phyloP scores from a whole-genome alignment of 257 asterid species.

The Capsicum baccatum region DNA sequence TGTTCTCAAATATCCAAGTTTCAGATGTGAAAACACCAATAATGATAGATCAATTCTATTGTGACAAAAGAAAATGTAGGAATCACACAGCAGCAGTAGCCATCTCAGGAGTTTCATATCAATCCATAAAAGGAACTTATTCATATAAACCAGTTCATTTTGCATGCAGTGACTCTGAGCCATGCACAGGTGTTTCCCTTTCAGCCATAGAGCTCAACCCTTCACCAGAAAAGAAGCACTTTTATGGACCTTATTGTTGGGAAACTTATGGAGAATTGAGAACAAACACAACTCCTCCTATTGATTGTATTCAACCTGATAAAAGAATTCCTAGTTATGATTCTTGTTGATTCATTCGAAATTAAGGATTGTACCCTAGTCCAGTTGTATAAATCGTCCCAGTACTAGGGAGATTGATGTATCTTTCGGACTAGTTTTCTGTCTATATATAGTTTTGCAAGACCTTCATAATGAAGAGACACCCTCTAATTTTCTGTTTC shows the following conservation, averaged over 20 bases:
- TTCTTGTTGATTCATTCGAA: not conserved
- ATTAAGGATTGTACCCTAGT: not conserved
- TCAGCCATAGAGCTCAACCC: constrained; percentile 37
- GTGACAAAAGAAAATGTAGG: constrained; percentile 42
- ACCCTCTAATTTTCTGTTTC: not conserved
- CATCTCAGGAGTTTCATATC: constrained; percentile 43
- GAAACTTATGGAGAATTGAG: constrained; percentile 47
- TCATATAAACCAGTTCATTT: constrained; percentile 39
- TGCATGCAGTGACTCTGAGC: constrained; percentile 51
- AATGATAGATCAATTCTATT: constrained; percentile 56
- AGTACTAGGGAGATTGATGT: not conserved
- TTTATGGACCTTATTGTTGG: constrained; percentile 46
- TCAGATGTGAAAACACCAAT: constrained; percentile 49
- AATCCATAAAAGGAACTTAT: constrained; percentile 55
- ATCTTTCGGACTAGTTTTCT: not conserved
- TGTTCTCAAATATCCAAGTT: constrained; percentile 49
- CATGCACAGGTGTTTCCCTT: constrained; percentile 49
- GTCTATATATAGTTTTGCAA: not conserved
- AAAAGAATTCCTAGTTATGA: constrained; percentile 12
- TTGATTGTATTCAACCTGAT: constrained; percentile 36
- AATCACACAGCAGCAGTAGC: constrained; percentile 55
- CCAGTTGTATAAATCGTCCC: not conserved
- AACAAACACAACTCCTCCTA: constrained; percentile 45
- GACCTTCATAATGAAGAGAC: not conserved
- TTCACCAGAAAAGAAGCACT: not conserved